Evolutionary conservation across 2,329 filamentous ascomycete genomes (phyloP).

Genomic region (Uncinocarpus reesii): DNA sequence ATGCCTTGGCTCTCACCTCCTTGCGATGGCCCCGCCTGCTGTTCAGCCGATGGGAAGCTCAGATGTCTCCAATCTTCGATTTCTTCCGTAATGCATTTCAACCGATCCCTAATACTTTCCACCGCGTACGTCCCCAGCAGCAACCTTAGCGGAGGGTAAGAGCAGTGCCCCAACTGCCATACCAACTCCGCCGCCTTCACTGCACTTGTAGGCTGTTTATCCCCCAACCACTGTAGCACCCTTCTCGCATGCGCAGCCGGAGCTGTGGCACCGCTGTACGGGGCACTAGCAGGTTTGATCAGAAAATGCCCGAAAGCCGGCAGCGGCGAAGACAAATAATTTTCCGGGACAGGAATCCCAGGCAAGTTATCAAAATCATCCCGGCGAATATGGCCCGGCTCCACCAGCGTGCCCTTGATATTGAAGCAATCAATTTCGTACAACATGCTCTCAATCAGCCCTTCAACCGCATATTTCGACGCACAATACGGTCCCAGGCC

Average conservation of each 20-base stretch:
- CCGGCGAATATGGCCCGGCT: slow-evolving; percentile 76
- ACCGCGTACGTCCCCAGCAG: slow-evolving; percentile 90
- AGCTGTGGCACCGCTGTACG: slow-evolving; percentile 65
- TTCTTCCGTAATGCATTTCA: slow-evolving; percentile 88
- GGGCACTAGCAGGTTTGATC: slow-evolving; percentile 72
- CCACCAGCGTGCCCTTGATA: slow-evolving; percentile 85
- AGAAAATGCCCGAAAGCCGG: slow-evolving; percentile 87
- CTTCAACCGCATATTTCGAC: slow-evolving; percentile 94
- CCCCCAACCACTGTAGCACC: slow-evolving; percentile 89
- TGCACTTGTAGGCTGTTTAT: slow-evolving; percentile 83
- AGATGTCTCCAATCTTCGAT: slow-evolving; percentile 87
- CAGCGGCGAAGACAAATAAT: slow-evolving; percentile 42
- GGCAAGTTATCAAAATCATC: slow-evolving; percentile 50
- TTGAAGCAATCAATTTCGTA: slow-evolving; percentile 90
- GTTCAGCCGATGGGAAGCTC: slow-evolving; percentile 49
- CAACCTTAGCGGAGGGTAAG: slow-evolving; percentile 77
- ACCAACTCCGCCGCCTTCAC: slow-evolving; percentile 87
- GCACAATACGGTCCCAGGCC: slow-evolving; percentile 91
- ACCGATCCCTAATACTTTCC: slow-evolving; percentile 82
- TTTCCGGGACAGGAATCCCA: slow-evolving; percentile 17
- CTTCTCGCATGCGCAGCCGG: slow-evolving; percentile 81
- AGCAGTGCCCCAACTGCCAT: slow-evolving; percentile 90
- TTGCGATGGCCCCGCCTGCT: not conserved
- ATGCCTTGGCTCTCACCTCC: too few relatives aligned
- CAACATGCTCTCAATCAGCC: slow-evolving; percentile 88